These are phyloP conservation scores for Xylaria venustula DNA, from an alignment of 495 filamentous ascomycete genomes.

Conservation along the genomic window DNA sequence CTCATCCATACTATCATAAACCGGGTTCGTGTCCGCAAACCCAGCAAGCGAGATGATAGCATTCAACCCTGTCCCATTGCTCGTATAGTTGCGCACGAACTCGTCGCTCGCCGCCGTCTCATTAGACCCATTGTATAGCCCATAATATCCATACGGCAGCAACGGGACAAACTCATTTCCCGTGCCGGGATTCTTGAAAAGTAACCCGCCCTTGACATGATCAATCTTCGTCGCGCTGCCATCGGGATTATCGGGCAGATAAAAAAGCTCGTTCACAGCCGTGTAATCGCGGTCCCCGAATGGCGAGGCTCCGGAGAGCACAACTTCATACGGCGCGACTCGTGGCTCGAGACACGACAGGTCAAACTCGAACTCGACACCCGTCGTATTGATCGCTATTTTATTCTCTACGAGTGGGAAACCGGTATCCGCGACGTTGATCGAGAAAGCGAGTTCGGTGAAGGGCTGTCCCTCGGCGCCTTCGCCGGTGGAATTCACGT, in stretches of 20 bases:
- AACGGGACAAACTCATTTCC: conserved; percentile 44
- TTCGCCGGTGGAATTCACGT: conserved; percentile 29
- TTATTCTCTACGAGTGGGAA: conserved; percentile 33
- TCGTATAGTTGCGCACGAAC: conserved; percentile 50
- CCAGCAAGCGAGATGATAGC: conserved; percentile 41
- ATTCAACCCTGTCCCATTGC: conserved; percentile 47
- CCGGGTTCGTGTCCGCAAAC: conserved; percentile 40
- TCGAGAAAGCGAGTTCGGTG: conserved; percentile 36
- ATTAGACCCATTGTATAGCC: conserved; percentile 56
- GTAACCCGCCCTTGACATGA: conserved; percentile 56
- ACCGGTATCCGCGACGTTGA: conserved; percentile 28
- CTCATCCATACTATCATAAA: conserved; percentile 55
- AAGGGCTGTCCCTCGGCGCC: conserved; percentile 15
- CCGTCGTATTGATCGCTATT: conserved; percentile 47
- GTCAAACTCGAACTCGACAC: conserved; percentile 46
- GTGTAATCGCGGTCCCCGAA: conserved; percentile 29
- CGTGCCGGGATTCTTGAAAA: conserved; percentile 36
- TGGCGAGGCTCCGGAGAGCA: conserved; percentile 41
- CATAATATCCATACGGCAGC: conserved; percentile 65
- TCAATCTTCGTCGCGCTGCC: conserved; percentile 65
- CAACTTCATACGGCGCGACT: conserved; percentile 43
- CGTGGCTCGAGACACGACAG: conserved; percentile 46
- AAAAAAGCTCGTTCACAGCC: conserved; percentile 47
- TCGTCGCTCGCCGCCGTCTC: conserved; percentile 37
- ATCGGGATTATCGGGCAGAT: conserved; percentile 54